Evolutionary conservation across 345 rosid genomes (phyloP).

Genomic region (Dimocarpus longan): DNA sequence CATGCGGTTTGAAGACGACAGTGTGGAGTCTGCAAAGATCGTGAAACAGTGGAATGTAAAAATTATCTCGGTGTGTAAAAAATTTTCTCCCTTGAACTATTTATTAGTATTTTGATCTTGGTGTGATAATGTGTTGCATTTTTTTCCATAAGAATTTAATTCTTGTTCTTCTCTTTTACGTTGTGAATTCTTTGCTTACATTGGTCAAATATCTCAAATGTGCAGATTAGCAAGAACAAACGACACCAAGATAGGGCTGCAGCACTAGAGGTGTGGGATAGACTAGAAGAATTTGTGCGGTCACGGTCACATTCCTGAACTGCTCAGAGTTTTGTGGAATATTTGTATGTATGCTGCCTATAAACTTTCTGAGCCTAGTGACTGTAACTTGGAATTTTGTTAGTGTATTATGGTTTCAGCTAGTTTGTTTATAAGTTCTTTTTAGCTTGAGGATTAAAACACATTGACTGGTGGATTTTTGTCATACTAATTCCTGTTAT

Average conservation of each 20-base stretch:
- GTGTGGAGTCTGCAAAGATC: conserved; percentile 86
- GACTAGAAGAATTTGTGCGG: conserved; percentile 87
- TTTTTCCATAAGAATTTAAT: not conserved
- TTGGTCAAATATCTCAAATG: conserved; percentile 13
- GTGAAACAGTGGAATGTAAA: conserved; percentile 99
- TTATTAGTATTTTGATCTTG: not conserved
- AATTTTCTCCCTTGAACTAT: not conserved
- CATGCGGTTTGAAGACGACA: conserved; percentile 96
- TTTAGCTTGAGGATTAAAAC: not conserved
- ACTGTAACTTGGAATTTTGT: conserved; percentile 24
- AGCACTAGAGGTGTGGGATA: conserved; percentile 95
- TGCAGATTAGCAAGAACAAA: conserved; percentile 96
- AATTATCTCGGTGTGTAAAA: conserved; percentile 75
- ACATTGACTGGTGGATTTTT: not conserved
- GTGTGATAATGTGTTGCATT: not conserved
- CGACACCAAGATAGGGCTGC: conserved; percentile 96
- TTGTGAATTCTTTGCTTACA: not conserved
- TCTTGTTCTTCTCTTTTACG: not conserved
- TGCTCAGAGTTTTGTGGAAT: conserved; percentile 21
- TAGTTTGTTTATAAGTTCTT: conserved; percentile 17
- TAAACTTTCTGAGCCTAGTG: conserved; percentile 12
- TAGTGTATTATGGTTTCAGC: conserved; percentile 13
- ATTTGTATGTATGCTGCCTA: conserved; percentile 27
- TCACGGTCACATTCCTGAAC: conserved; percentile 76
- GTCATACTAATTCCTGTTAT: not conserved